These are phyloP conservation scores for Sugiyamaella smithiae DNA, from an alignment of 805 yeast species.

Conservation along the genomic window DNA sequence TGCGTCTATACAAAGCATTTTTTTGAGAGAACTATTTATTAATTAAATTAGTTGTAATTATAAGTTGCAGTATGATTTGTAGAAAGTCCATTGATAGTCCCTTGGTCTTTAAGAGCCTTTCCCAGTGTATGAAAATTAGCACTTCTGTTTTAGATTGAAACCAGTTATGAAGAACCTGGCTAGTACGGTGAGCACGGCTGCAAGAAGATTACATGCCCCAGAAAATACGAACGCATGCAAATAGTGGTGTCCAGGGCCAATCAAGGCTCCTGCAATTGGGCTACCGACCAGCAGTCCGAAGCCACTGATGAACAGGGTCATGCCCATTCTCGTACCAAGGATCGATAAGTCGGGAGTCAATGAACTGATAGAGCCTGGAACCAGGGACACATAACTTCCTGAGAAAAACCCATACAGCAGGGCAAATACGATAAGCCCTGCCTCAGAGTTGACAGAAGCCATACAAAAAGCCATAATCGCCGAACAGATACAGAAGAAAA, in stretches of 20 bases:
- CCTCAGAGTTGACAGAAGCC: slow-evolving; percentile 18
- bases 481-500: slow-evolving; percentile 31
- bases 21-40: too few species aligned
- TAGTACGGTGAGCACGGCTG: background rate
- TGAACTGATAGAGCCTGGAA: slow-evolving; percentile 34
- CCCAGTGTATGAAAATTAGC: too few species aligned
- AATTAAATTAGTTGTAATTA: too few species aligned
- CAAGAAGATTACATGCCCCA: background rate
- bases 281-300: slow-evolving; percentile 39
- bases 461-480: slow-evolving; percentile 32
- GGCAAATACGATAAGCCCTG: slow-evolving; percentile 28
- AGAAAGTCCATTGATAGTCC: too few species aligned
- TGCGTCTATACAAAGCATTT: too few species aligned
- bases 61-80: too few species aligned
- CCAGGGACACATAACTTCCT: slow-evolving; percentile 36
- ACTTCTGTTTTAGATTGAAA: background rate
- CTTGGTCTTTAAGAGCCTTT: too few species aligned
- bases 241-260: slow-evolving; percentile 9
- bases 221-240: background rate
- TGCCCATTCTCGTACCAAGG: slow-evolving; percentile 50
- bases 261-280: slow-evolving; percentile 33
- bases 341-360: slow-evolving; percentile 44
- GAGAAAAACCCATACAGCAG: slow-evolving; percentile 38
- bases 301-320: slow-evolving; percentile 56
- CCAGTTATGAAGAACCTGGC: background rate